These are phyloP conservation scores for Chaetoceros tenuissimus DNA, from an alignment of 108 stramenopile species.

Conservation along the genomic window DNA sequence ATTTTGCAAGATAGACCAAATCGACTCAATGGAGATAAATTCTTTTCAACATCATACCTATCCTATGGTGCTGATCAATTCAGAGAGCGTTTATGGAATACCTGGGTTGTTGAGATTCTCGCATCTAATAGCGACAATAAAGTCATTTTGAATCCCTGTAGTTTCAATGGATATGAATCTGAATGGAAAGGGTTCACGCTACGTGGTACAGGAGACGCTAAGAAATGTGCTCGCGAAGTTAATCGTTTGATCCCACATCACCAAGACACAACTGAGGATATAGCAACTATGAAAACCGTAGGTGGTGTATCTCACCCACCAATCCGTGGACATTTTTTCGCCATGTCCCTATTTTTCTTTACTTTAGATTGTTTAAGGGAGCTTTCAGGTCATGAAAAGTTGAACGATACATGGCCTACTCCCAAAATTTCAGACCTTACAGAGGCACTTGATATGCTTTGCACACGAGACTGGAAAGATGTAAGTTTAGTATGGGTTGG, in stretches of 20 bases:
- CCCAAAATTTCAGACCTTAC: slow-evolving; percentile 71
- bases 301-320: slow-evolving; percentile 82
- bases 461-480: slow-evolving; percentile 67
- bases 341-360: slow-evolving; percentile 90
- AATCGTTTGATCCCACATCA: slow-evolving; percentile 72
- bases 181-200: slow-evolving; percentile 46
- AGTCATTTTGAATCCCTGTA: slow-evolving; percentile 65
- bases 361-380: slow-evolving; percentile 84
- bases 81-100: slow-evolving; percentile 70
- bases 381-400: slow-evolving; percentile 44
- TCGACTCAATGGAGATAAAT: slow-evolving; percentile 59
- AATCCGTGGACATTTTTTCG: slow-evolving; percentile 77
- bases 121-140: slow-evolving; percentile 10
- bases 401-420: slow-evolving; percentile 69
- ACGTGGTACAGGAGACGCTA: slow-evolving; percentile 66
- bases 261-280: slow-evolving; percentile 39
- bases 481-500: background rate
- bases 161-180: slow-evolving; percentile 55
- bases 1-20: slow-evolving; percentile 11
- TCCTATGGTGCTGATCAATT: slow-evolving; percentile 87
- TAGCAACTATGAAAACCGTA: slow-evolving; percentile 14
- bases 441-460: slow-evolving; percentile 73
- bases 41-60: slow-evolving; percentile 77
- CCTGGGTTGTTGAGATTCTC: slow-evolving; percentile 48
- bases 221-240: slow-evolving; percentile 57